Evolutionary conservation across 1,139 yeast species (phyloP), one percentile per base, ranked within the genome.

Genomic region (Barnettozyma hawaiiensis): DNA sequence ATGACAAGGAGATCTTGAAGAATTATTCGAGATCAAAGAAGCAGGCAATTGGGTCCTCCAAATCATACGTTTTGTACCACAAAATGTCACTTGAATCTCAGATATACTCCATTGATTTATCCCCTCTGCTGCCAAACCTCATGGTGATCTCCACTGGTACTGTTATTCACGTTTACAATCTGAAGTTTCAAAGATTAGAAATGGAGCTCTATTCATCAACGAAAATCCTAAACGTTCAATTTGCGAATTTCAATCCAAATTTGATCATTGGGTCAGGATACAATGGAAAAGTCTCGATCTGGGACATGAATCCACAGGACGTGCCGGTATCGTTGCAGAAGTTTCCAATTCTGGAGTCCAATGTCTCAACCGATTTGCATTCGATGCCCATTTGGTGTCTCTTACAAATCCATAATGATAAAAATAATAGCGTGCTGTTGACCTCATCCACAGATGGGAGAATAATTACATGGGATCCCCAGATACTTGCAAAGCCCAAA

Each of bases 121-220:
- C 55, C 5, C 46, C 47, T 7, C 47, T 44, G 32, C 47, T 44
- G 38, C 48, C 50, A 16, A 54, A 55, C 19, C 42, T 54, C 5
- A 15, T 54, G 65, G 43, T 67, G 68, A 61, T 73, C 71, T 11
- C 66, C 64, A 41, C 64, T 69, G 36, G 53, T 0, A 29, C 40
- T 5, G 31, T 35, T 1, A 32, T 56, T 2, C 37, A 27, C 18
- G 20, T 56, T 6, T 56, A 49, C 43, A 54, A 54, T 42, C 29
- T 37, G 20, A 37, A 42, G 6, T 49, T 50, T 38, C 48, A 44
- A 12, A 47, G 50, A 7, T 42, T 40, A 16, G 85, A 79, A 50
- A 71, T 64, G 53, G 67, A 69, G 32, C 67, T 80, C 39, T 63
- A 66, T 16, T 64, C 78, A 1, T 71, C 76, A 10, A 66, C 77